Base-by-base conservation (phyloP, 495 filamentous ascomycete species). In the Cercophora samala region DNA sequence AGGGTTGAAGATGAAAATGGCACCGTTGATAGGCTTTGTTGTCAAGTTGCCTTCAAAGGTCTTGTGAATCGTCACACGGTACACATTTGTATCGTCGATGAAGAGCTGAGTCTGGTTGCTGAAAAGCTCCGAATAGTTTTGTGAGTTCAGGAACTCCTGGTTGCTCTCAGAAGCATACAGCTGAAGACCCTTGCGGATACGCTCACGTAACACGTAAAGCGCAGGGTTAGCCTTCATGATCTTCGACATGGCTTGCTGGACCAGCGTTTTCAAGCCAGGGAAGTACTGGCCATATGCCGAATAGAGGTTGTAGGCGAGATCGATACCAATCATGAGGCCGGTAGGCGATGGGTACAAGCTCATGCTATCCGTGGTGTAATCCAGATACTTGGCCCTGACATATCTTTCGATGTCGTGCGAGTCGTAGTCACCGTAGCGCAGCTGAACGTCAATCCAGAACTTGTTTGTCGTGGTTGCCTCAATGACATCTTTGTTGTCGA, bases 1-100 rank as follows among this genome's bases (percentile, higher is more conserved):
- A 19, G 96, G 96, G 74, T 98, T 99, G 88, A 99, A 97, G 79
- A 99, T 98, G 82, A 99, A 98, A 74, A 99, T 99, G 42, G 96
- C 96, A 74, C 96, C 96, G 79, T 99, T 99, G 82, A 99, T 99
- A 22, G 96, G 96, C 80, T 99, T 99, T 0, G 96, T 99, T 1
- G 96, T 99, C 84, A 99, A 82, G 73, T 99, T 99, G 69, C 96
- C 96, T 77, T 99, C 96, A 69, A 99, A 99, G 0, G 96, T 99
- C 86, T 99, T 99, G 85, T 99, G 96, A 59, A 99, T 98, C 1
- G 96, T 98, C 69, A 99, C 96, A 79, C 96, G 95, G 74, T 99
- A 99, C 64, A 98, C 96, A 71, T 99, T 99, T 58, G 96, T 99
- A 77, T 99, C 96, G 71, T 99, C 96, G 68, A 99, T 98, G 83